A percentile compares a stretch with the other conserved stretches of the same genome.
These are phyloP conservation scores for Scedosporium aurantiacum DNA, from an alignment of 2,329 filamentous ascomycete species.

Conservation along the genomic window DNA sequence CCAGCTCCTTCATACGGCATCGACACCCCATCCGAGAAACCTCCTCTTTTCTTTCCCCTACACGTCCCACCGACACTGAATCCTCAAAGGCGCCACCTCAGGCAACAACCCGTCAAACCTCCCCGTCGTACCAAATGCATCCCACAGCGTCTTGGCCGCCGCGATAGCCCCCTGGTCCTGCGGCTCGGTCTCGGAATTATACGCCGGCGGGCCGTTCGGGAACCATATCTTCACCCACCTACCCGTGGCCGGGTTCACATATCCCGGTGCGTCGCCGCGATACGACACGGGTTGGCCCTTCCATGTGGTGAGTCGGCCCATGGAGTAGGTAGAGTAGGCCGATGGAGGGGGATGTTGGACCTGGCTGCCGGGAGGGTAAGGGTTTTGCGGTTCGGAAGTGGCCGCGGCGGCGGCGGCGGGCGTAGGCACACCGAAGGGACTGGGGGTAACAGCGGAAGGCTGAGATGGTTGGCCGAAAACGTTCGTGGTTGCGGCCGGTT, in stretches of 20 bases:
- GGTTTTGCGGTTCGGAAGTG: slow-evolving; percentile 16
- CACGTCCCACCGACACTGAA: slow-evolving; percentile 59
- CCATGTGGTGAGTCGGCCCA: slow-evolving; percentile 43
- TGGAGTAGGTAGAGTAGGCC: slow-evolving; percentile 30
- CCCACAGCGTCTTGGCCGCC: slow-evolving; percentile 51
- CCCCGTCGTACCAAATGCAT: slow-evolving; percentile 52
- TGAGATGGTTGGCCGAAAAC: slow-evolving; percentile 12
- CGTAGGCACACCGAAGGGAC: background rate
- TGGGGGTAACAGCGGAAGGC: background rate
- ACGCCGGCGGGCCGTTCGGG: slow-evolving; percentile 55
- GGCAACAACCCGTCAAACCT: slow-evolving; percentile 64
- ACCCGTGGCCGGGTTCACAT: slow-evolving; percentile 37
- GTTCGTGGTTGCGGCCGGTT: slow-evolving; percentile 14
- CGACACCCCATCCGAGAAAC: background rate
- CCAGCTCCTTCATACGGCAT: background rate
- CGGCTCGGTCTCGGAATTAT: slow-evolving; percentile 52
- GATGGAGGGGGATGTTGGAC: slow-evolving; percentile 32
- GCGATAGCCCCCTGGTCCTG: slow-evolving; percentile 46
- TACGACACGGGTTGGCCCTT: slow-evolving; percentile 55
- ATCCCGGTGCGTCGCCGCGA: slow-evolving; percentile 34
- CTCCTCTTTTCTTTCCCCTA: background rate
- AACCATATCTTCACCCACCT: slow-evolving; percentile 60
- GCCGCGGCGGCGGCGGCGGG: slow-evolving; percentile 7
- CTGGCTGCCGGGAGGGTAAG: slow-evolving; percentile 32
- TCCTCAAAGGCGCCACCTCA: slow-evolving; percentile 63